Base-by-base conservation (phyloP, 495 filamentous ascomycete species). In the Astrocystis sublimbata region DNA sequence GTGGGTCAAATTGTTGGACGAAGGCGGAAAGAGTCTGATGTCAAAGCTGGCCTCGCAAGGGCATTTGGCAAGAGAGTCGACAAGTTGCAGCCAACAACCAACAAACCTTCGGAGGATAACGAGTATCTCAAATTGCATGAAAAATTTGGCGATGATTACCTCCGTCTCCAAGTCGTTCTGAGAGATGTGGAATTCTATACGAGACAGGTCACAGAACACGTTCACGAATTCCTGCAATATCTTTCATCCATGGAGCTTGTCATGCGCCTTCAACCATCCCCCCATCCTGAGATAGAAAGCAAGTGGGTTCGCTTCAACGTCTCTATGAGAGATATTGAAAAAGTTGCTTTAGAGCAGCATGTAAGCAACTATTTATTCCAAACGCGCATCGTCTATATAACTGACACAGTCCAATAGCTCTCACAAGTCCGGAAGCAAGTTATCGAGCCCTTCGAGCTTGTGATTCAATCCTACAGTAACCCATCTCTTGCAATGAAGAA, bases 141-240 rank as follows among this genome's bases (percentile, higher is more conserved):
- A 65, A 88, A 83, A 63, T 96, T 92, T 66, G 85, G 87, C n/a
- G 87, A 92, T 56, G 91, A 96, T 68, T 96, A 88, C 72, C 87
- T 96, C 67, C 87, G 91, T 61, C 79, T 97, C 31, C 92, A 97
- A 68, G 87, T 98, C 42, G 89, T 97, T 26, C 83, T 96, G 71
- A 84, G 92, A 45, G 94, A 99, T 73, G 87, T 96, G 13, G 90
- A 96, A 67, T 89, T 83, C 67, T 99, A 98, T 75, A 89, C 89
- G 2, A 81, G 83, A 2, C 85, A 89, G 40, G 85, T 88, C 0
- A 81, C 89, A 19, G 78, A 77, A 0, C 89, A 86, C 43, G 87
- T 96, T 68, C 85, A 88, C 15, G 86, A 88, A 54, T 90, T 93
- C 61, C 82, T 87, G 42, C 84, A 86, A 40, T 86, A 89, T 64